phyloP scores from a whole-genome alignment of 192 early-diverging fungal genomes.

The Rhizophagus sp. region DNA sequence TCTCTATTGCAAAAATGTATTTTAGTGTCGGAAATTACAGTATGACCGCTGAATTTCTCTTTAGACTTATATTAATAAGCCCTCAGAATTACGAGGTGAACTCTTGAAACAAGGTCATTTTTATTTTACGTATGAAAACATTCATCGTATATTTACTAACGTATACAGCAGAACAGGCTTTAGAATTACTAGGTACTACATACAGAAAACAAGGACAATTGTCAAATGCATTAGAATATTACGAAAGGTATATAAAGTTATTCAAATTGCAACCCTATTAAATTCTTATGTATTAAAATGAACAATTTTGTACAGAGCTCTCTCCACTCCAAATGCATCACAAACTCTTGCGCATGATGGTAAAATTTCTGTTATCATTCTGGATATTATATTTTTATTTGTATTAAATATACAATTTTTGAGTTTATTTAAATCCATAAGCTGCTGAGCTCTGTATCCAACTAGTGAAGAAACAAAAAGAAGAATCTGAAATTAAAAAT shows the following conservation, averaged over 20 bases:
- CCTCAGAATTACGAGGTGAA: slow-evolving; percentile 6
- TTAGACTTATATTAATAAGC: neutral
- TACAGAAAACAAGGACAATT: slow-evolving; percentile 4
- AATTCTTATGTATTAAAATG: neutral
- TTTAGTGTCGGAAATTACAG: neutral
- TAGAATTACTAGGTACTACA: slow-evolving; percentile 2
- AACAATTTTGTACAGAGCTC: neutral
- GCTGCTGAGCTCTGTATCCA: slow-evolving; percentile 11
- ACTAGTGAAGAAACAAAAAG: neutral
- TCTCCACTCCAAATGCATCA: neutral
- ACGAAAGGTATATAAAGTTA: slow-evolving; percentile 1
- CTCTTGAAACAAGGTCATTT: neutral
- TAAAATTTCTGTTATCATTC: neutral
- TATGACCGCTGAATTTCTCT: neutral
- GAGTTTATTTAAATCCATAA: neutral
- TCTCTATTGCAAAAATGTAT: slow-evolving; percentile 14
- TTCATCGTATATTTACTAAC: neutral
- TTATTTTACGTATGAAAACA: neutral
- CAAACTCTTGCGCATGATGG: slow-evolving; percentile 1
- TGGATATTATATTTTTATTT: neutral
- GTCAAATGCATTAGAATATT: slow-evolving; percentile 7
- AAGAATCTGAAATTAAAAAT: slow-evolving; percentile 10
- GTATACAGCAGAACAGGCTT: neutral
- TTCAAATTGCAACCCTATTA: neutral
- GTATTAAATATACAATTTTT: neutral